Percentiles rank a stretch among this genome's conserved stretches.
Evolutionary conservation across 2,329 filamentous ascomycete genomes (phyloP).

Genomic region (Rutstroemia sp.): DNA sequence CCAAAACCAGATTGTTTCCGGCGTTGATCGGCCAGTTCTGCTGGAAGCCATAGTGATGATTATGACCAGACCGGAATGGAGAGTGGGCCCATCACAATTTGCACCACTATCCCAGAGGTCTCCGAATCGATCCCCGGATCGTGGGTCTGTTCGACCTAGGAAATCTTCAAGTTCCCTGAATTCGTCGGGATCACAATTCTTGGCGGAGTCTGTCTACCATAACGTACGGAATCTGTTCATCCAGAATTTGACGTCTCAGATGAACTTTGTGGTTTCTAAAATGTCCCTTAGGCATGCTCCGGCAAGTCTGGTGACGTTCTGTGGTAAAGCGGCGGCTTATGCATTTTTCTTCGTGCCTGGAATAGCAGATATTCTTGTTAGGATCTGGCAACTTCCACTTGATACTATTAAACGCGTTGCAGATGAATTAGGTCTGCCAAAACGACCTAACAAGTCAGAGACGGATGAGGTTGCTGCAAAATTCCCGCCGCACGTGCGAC

Average conservation of each 20-base stretch:
- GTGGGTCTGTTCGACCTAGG: constrained; percentile 13
- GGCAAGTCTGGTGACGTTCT: constrained; percentile 56
- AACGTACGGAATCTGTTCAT: constrained; percentile 65
- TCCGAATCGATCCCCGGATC: constrained; percentile 22
- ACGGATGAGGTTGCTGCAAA: constrained; percentile 29
- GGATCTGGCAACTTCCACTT: constrained; percentile 56
- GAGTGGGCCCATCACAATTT: constrained; percentile 50
- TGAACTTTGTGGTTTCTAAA: constrained; percentile 64
- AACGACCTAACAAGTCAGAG: constrained; percentile 40
- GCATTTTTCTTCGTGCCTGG: constrained; percentile 69
- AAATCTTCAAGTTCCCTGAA: constrained; percentile 45
- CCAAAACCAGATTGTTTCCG: constrained; percentile 61
- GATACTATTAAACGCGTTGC: constrained; percentile 54
- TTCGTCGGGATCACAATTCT: constrained; percentile 55
- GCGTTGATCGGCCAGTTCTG: constrained; percentile 61
- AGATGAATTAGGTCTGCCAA: constrained; percentile 50
- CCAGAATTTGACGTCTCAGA: constrained; percentile 61
- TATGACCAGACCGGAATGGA: constrained; percentile 67
- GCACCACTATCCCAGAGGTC: constrained; percentile 40
- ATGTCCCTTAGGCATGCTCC: constrained; percentile 58
- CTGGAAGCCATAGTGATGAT: constrained; percentile 63
- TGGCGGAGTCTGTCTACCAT: constrained; percentile 63
- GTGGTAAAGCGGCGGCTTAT: constrained; percentile 65
- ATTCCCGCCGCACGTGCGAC: constrained; percentile 42
- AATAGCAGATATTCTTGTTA: constrained; percentile 59